A percentile compares a stretch with the other conserved stretches of the same genome.
Evolutionary conservation across 2,329 filamentous ascomycete species (phyloP).

Genomic region (Fusarium kyushuense): DNA sequence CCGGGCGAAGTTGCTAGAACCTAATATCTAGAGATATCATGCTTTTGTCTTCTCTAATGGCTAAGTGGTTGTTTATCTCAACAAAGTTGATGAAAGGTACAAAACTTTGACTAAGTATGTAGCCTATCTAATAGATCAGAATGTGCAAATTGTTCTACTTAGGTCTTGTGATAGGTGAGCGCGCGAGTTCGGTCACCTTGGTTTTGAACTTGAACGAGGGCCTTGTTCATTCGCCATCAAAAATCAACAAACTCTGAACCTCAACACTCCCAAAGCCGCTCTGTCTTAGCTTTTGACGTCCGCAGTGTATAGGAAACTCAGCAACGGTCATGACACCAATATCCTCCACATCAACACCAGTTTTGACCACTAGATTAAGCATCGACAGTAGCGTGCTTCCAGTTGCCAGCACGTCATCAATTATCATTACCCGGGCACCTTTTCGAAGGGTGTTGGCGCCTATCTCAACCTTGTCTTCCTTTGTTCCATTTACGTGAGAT

Average conservation of each 20-base stretch:
- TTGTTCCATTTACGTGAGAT: slow-evolving; percentile 48
- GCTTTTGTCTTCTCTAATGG: no score
- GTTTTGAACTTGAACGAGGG: neutral
- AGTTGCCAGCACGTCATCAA: slow-evolving; percentile 71
- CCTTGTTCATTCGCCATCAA: slow-evolving; percentile 30
- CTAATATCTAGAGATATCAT: accelerated
- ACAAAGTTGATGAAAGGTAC: neutral
- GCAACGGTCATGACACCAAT: slow-evolving; percentile 65
- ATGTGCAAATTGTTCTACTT: neutral
- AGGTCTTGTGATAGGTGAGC: neutral
- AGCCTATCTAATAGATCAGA: neutral
- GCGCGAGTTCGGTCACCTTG: neutral
- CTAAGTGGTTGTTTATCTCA: neutral
- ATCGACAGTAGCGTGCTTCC: slow-evolving; percentile 67
- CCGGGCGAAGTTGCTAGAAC: neutral
- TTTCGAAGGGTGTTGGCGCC: slow-evolving; percentile 55
- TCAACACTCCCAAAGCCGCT: slow-evolving; percentile 62
- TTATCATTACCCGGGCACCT: slow-evolving; percentile 60
- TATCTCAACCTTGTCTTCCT: slow-evolving; percentile 63
- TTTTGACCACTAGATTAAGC: slow-evolving; percentile 60
- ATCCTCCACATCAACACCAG: slow-evolving; percentile 56
- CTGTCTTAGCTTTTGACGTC: slow-evolving; percentile 59
- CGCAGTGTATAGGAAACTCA: slow-evolving; percentile 66
- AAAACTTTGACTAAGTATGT: neutral
- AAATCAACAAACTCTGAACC: slow-evolving; percentile 66